These are phyloP conservation scores for Hypoxylon sp. DNA, from an alignment of 2,329 filamentous ascomycete genomes.

Conservation along the genomic window DNA sequence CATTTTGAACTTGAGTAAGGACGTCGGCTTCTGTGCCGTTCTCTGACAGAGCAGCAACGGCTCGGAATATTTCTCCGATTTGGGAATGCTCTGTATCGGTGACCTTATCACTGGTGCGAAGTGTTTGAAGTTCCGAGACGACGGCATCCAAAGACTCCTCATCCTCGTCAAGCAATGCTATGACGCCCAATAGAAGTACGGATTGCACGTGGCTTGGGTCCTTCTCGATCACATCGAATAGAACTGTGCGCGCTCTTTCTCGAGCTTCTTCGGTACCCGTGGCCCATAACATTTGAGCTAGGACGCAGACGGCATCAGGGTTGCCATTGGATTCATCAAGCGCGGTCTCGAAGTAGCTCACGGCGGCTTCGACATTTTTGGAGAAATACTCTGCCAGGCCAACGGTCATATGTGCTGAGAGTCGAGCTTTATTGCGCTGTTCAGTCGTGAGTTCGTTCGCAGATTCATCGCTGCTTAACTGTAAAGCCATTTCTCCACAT, in stretches of 20 bases:
- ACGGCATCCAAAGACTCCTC: constrained; percentile 85
- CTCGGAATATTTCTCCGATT: constrained; percentile 82
- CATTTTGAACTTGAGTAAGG: constrained; percentile 76
- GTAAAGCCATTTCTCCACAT: constrained; percentile 84
- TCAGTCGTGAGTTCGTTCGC: constrained; percentile 76
- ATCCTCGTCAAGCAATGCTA: constrained; percentile 86
- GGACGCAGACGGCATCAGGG: constrained; percentile 86
- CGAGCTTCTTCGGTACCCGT: constrained; percentile 82
- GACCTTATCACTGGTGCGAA: constrained; percentile 78
- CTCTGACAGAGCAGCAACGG: constrained; percentile 74
- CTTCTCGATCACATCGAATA: constrained; percentile 84
- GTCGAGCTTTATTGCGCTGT: constrained; percentile 76
- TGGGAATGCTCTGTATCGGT: constrained; percentile 74
- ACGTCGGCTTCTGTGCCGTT: constrained; percentile 65
- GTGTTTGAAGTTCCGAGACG: constrained; percentile 78
- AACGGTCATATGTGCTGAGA: constrained; percentile 88
- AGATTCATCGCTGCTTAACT: constrained; percentile 80
- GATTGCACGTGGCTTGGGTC: constrained; percentile 83
- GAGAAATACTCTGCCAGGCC: constrained; percentile 86
- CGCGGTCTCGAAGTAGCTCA: constrained; percentile 84
- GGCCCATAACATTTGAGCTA: constrained; percentile 95
- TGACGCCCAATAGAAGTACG: constrained; percentile 84
- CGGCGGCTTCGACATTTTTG: constrained; percentile 75
- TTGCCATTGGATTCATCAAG: constrained; percentile 81
- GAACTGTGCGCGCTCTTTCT: constrained; percentile 80